Base-by-base conservation (phyloP, 1,284 basidiomycete genomes). In the Meira miltonrushii region DNA sequence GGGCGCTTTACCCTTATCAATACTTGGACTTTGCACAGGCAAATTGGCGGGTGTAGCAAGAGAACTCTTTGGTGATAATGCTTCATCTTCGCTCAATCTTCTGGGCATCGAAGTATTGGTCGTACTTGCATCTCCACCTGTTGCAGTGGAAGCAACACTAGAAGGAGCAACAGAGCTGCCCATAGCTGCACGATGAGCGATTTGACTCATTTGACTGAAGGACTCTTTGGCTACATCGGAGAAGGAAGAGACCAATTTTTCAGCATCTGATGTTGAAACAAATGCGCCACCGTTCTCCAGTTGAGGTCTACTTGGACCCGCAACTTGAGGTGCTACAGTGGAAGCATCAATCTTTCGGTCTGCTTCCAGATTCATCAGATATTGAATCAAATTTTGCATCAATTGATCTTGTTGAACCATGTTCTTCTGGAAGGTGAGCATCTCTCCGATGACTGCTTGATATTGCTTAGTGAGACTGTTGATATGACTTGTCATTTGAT, bases 361-460 rank as follows among this genome's bases (percentile, higher is more conserved):
- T 40, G 54, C 50, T 52, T 69, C 65, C 11, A 66, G 40, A 28
- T 87, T 85, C 71, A 90, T 81, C 76, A 89, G 87, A 78, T 89
- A 89, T 67, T 87, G 85, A 67, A 92, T 87, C 63, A 92, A 79
- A 67, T 85, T 85, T 79, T 90, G 88, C 85, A 91, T 88, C 61
- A 91, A 79, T 54, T 85, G 85, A 67, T 92, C 89, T 81, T 92
- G 90, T 79, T 89, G 87, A 37, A 88, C 87, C 84, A 90, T 87
- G 69, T 87, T 88, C 60, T 87, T 80, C 80, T 91, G 89, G 74
- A 90, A 88, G 55, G 85, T 85, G 67, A 88, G 86, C 84, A 92
- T 87, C 79, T 91, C 89, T 61, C 84, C 84, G 25, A 90, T 84
- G 41, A 90, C 85, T 61, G 83, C 85, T 76, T 88, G 85, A 77